Evolutionary conservation across 2,329 filamentous ascomycete genomes (phyloP).

Genomic region (Ophiostoma sp.): DNA sequence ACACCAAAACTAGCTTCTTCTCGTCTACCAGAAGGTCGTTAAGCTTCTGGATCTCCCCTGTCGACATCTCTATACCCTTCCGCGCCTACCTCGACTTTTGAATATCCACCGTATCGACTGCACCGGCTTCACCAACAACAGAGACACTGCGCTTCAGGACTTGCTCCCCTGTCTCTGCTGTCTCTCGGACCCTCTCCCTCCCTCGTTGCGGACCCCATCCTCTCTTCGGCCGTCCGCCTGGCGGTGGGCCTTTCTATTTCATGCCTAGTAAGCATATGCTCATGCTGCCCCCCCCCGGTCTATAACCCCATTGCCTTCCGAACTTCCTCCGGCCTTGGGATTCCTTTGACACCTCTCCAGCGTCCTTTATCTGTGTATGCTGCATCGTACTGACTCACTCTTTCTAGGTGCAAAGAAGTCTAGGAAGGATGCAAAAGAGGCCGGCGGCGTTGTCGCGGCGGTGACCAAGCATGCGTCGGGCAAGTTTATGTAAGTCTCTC

Average conservation of each 20-base stretch:
- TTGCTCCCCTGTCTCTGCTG: conserved; percentile 1
- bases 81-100: not conserved
- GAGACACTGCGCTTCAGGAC: not conserved
- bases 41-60: not conserved
- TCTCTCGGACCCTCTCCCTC: not conserved
- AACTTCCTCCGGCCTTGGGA: not conserved
- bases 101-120: not conserved
- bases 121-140: not conserved
- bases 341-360: not conserved
- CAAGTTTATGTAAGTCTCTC: conserved; percentile 46
- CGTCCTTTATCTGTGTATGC: not conserved
- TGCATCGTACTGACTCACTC: not conserved
- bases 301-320: not conserved
- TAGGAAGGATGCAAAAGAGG: conserved; percentile 52
- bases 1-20: not conserved
- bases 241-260: conserved; percentile 26
- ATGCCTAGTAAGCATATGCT: conserved; percentile 27
- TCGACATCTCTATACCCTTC: not conserved
- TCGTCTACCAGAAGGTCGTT: not conserved
- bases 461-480: conserved; percentile 49
- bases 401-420: conserved; percentile 41
- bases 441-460: conserved; percentile 48
- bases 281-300: not conserved
- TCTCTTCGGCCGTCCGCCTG: conserved; percentile 24
- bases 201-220: conserved; percentile 7